Conservation (phyloP, 1,139 yeast genomes). For the Sporopachydermia cereana region DNA sequence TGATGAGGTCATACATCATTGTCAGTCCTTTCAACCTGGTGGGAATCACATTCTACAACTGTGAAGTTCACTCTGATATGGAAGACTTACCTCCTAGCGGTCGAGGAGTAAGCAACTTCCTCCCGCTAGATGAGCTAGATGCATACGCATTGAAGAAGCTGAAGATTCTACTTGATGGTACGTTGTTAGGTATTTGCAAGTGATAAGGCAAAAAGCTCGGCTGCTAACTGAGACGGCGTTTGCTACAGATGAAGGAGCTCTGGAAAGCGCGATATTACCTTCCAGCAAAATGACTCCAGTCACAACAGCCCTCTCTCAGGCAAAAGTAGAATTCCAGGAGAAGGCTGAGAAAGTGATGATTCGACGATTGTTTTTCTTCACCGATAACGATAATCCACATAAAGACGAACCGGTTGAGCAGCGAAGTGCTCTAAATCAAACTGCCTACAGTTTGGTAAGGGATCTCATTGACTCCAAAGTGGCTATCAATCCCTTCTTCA, state of each 20-base stretch:
- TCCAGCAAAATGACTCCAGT: slow-evolving; percentile 7
- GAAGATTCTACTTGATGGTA: slow-evolving; percentile 17
- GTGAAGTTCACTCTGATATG: slow-evolving; percentile 16
- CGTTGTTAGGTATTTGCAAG: slow-evolving; percentile 8
- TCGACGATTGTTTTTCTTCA: slow-evolving; percentile 38
- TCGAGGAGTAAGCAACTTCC: slow-evolving; percentile 15
- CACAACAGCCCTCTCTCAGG: slow-evolving; percentile 7
- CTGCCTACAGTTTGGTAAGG: slow-evolving; percentile 45
- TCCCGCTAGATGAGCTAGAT: slow-evolving; percentile 22
- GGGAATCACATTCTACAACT: slow-evolving; percentile 6
- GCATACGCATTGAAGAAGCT: slow-evolving; percentile 18
- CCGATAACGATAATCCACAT: slow-evolving; percentile 47
- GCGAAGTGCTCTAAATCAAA: slow-evolving; percentile 13
- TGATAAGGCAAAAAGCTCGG: slow-evolving; percentile 4
- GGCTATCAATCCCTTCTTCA: slow-evolving; percentile 52
- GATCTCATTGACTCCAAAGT: slow-evolving; percentile 46
- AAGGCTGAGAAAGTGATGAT: slow-evolving; percentile 14
- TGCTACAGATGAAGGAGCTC: slow-evolving; percentile 19
- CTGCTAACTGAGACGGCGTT: slow-evolving; percentile 11
- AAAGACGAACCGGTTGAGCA: slow-evolving; percentile 23
- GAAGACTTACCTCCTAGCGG: slow-evolving; percentile 14
- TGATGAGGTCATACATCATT: slow-evolving; percentile 19
- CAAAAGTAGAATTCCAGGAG: slow-evolving; percentile 6
- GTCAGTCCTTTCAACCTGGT: background rate
- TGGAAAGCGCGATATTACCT: slow-evolving; percentile 19